Conservation (phyloP, 1,139 yeast genomes). For the Candida sojae region DNA sequence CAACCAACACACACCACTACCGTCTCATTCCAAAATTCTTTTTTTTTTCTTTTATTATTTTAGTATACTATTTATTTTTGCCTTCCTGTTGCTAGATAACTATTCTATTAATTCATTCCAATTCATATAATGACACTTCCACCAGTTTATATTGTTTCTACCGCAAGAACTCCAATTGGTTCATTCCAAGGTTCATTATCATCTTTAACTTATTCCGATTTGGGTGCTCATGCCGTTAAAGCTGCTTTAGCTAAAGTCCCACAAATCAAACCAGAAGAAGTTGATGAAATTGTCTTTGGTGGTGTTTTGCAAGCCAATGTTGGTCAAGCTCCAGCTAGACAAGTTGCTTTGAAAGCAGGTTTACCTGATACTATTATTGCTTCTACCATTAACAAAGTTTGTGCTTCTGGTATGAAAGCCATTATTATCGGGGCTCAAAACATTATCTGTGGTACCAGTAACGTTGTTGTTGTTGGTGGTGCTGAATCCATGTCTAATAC, state of each 20-base stretch:
- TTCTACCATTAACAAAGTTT: constrained; percentile 91
- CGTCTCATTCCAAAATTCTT: neutral
- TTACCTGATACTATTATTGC: constrained; percentile 77
- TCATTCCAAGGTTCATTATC: constrained; percentile 85
- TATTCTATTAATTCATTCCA: neutral
- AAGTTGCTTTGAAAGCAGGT: constrained; percentile 92
- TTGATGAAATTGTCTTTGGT: constrained; percentile 91
- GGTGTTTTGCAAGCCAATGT: constrained; percentile 90
- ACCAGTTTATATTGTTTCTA: constrained; percentile 80
- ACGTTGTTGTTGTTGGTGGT: constrained; percentile 94
- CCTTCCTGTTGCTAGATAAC: neutral
- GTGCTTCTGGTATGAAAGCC: constrained; percentile 96
- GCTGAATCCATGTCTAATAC: constrained; percentile 97
- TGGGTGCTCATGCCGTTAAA: constrained; percentile 91
- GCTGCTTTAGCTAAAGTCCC: constrained; percentile 86
- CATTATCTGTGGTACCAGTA: constrained; percentile 86
- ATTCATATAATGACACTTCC: constrained; percentile 13
- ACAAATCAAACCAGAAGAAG: constrained; percentile 71
- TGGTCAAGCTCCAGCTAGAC: constrained; percentile 98
- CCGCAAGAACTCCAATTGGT: constrained; percentile 95
- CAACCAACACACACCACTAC: neutral
- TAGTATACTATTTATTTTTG: too few species aligned
- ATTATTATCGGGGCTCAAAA: constrained; percentile 89
- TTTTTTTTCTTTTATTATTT: neutral
- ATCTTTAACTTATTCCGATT: constrained; percentile 74